Evolutionary conservation across 106 monocot species (phyloP), one percentile per base, ranked within the genome.

Genomic region (Dioscorea alata): DNA sequence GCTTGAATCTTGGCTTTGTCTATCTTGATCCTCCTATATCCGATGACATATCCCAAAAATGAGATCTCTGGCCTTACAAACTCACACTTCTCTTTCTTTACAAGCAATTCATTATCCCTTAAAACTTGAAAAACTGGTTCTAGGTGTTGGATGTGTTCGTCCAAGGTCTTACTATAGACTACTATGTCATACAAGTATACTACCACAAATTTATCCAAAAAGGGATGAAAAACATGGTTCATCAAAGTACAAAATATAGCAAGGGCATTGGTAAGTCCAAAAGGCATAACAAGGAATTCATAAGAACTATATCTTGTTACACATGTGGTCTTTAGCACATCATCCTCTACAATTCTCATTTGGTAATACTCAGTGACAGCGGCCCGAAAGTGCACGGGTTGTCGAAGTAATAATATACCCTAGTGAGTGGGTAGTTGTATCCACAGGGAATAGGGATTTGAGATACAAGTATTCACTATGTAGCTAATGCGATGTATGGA

Each of bases 361-460:
- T 62, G 59, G 23, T 78, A 78, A 23, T 74, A 67, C 0, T 60
- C 78, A 14, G 21, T n/a, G n/a, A n/a, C n/a, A n/a, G n/a, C n/a
- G n/a, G n/a, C n/a, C n/a, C n/a, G n/a, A n/a, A n/a, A n/a, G n/a
- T n/a, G n/a, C n/a, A n/a, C n/a, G n/a, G n/a, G n/a, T n/a, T n/a
- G n/a, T n/a, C n/a, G n/a, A n/a, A n/a, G n/a, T n/a, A n/a, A n/a
- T n/a, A n/a, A n/a, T n/a, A n/a, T n/a, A n/a, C n/a, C n/a, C n/a
- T n/a, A n/a, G n/a, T n/a, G n/a, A n/a, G n/a, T n/a, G n/a, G n/a
- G n/a, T n/a, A n/a, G n/a, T n/a, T n/a, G n/a, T n/a, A n/a, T n/a
- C n/a, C n/a, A n/a, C n/a, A n/a, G n/a, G n/a, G n/a, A n/a, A n/a
- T n/a, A n/a, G n/a, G n/a, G n/a, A n/a, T n/a, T n/a, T n/a, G n/a